phyloP scores from a whole-genome alignment of 176 grass and related monocot species.

The Carex myosuroides region DNA sequence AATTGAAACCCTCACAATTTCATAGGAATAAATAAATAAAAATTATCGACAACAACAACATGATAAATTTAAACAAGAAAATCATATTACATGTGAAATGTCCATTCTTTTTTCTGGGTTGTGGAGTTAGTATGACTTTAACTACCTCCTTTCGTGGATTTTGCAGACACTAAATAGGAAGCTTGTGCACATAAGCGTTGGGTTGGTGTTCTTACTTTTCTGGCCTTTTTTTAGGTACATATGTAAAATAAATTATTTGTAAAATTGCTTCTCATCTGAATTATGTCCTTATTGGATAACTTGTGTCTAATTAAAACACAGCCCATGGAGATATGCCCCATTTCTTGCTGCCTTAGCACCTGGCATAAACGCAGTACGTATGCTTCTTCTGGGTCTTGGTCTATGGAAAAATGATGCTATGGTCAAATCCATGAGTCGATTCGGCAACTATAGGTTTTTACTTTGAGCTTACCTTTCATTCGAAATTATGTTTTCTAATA shows the following conservation, averaged over 20 bases:
- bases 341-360: constrained; percentile 53
- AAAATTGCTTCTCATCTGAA: not conserved
- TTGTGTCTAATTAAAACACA: constrained; percentile 23
- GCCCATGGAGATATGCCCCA: constrained; percentile 43
- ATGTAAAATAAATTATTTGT: not conserved
- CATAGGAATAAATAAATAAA: constrained; percentile 3
- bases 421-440: constrained; percentile 75
- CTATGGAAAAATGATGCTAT: constrained; percentile 67
- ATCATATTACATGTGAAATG: not conserved
- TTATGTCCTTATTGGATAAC: not conserved
- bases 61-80: not conserved
- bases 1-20: not conserved
- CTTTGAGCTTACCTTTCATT: not conserved
- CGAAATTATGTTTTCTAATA: not conserved
- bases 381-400: constrained; percentile 66
- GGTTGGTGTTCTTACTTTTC: constrained; percentile 52
- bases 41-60: not conserved
- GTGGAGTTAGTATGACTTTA: not conserved
- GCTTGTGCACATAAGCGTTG: constrained; percentile 62
- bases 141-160: not conserved
- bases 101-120: not conserved
- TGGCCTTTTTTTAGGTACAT: constrained; percentile 84
- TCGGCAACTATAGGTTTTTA: constrained; percentile 54
- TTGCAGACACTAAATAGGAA: constrained; percentile 75
- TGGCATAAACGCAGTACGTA: constrained; percentile 49